phyloP scores from a whole-genome alignment of 306 rosid genomes.

The Myrica gale region DNA sequence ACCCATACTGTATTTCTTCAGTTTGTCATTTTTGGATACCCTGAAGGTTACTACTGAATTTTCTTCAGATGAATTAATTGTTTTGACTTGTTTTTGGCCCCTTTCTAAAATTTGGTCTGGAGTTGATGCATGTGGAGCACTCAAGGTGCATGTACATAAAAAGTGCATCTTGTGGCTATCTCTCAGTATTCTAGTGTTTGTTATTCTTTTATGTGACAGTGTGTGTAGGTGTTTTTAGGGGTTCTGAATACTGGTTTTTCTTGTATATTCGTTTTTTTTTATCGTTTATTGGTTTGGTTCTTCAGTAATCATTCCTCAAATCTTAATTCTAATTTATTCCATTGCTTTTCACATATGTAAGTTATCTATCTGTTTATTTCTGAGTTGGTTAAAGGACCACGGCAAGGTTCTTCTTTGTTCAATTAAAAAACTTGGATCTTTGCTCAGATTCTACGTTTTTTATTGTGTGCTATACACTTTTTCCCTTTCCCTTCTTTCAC shows the following conservation, averaged over 20 bases:
- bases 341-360: neutral
- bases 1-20: neutral
- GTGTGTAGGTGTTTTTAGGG: neutral
- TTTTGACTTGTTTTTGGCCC: neutral
- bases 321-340: neutral
- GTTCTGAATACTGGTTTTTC: neutral
- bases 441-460: too few species aligned
- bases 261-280: too few species aligned
- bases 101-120: conserved; percentile 1
- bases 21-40: conserved; percentile 22
- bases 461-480: neutral
- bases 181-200: neutral
- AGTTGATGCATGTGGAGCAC: conserved; percentile 12
- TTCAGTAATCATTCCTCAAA: neutral
- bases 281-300: neutral
- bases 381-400: neutral
- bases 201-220: too few species aligned
- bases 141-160: neutral
- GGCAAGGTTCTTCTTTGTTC: neutral
- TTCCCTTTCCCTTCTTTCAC: neutral
- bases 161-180: neutral
- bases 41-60: conserved; percentile 3
- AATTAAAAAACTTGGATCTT: neutral
- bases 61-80: conserved; percentile 9
- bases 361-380: too few species aligned